phyloP scores from a whole-genome alignment of 1,284 basidiomycete species.

The Tilletia horrida region DNA sequence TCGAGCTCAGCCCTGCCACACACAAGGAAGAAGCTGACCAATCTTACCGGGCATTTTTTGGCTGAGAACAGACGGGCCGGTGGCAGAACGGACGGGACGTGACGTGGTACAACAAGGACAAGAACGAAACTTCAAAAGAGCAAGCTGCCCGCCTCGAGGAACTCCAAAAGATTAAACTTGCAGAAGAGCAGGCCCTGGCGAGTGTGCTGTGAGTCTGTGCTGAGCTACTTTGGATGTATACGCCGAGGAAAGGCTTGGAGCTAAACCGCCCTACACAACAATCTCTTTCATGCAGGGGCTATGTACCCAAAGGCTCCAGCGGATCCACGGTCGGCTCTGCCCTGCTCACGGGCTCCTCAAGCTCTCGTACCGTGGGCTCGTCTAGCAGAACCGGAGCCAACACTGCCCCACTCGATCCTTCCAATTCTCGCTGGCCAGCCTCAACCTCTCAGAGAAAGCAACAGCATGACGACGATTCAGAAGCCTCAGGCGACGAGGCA shows the following conservation, averaged over 20 bases:
- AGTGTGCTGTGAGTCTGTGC: conserved; percentile 30
- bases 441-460: background rate
- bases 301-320: background rate
- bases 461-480: background rate
- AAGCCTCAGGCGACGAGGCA: conserved; percentile 14
- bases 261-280: background rate
- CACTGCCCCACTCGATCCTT: conserved; percentile 24
- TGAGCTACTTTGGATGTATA: background rate
- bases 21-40: background rate
- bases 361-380: background rate
- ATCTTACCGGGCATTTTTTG: background rate
- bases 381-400: conserved; percentile 33
- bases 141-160: conserved; percentile 33
- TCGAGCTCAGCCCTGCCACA: background rate
- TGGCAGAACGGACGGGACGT: conserved; percentile 53
- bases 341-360: conserved; percentile 26
- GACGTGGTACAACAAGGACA: conserved; percentile 53
- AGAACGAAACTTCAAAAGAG: conserved; percentile 12
- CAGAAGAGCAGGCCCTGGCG: conserved; percentile 46
- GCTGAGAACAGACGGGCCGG: conserved; percentile 32
- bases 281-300: background rate
- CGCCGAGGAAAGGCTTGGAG: background rate
- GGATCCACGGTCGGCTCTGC: conserved; percentile 25
- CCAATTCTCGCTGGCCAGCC: conserved; percentile 22
- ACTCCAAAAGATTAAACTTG: conserved; percentile 41